Base-by-base conservation (phyloP, 306 rosid genomes). In the Acacia crassicarpa region DNA sequence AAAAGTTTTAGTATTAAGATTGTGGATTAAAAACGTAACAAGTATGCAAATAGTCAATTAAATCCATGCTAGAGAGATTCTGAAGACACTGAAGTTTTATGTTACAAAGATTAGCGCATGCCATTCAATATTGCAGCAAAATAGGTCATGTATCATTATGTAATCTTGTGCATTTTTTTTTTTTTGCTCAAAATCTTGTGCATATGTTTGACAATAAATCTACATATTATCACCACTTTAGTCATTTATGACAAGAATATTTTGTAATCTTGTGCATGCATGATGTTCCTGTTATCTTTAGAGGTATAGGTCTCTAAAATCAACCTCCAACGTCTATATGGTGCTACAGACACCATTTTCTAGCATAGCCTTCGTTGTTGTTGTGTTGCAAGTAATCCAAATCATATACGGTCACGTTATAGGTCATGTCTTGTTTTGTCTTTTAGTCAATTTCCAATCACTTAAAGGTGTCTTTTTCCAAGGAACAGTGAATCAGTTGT, bases 351-450 rank as follows among this genome's bases (percentile, higher is more conserved):
- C 9, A 23, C 22, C 58, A 30, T 17, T 73, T 62, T 58, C 40
- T 75, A 75, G 69, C 79, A 67, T 23, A 41, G 48, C 41, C 65
- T 63, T 74, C 77, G 75, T 49, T 59, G 69, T 48, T 38, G 51
- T 66, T 8, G 51, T 70, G 63, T 58, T 70, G 59, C 63, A 66
- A 61, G 62, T 7, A 19, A 56, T 87, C 74, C 46, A 81, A 67
- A 48, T 75, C 71, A 65, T 63, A 65, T 63, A 87, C 61, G 48
- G 80, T 38, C 75, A 65, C 44, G 69, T 75, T 78, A 72, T 51
- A 54, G 77, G 80, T 40, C 54, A 65, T 79, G 40, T 65, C 71
- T 81, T 30, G 41, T 38, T 75, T 81, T 79, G 86, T 82, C 78
- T 12, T 70, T 75, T 75, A 25, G 83, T 63, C 35, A 27, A 44